Evolutionary conservation across 441 rosid species (phyloP).

Genomic region (Sinapis alba): DNA sequence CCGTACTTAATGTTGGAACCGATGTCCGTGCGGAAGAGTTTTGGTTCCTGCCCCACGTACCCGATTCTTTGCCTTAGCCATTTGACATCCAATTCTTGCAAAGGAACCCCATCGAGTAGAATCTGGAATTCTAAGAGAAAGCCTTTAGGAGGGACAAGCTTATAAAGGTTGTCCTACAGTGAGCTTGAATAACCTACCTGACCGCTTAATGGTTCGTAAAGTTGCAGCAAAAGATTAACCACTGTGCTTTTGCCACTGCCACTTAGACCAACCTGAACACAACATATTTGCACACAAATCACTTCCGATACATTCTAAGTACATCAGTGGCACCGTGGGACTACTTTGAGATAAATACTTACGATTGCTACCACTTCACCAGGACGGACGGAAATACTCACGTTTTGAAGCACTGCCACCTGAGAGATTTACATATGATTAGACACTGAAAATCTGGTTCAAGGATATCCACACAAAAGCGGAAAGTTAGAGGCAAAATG

Average conservation of each 20-base stretch:
- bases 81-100: conserved; percentile 76
- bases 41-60: conserved; percentile 97
- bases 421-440: conserved; percentile 38
- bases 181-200: conserved; percentile 58
- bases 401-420: conserved; percentile 72
- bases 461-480: conserved; percentile 9
- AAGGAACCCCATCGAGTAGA: conserved; percentile 77
- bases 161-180: not conserved
- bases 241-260: conserved; percentile 98
- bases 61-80: conserved; percentile 91
- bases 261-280: conserved; percentile 88
- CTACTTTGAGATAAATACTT: conserved; percentile 35
- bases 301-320: conserved; percentile 5
- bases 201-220: conserved; percentile 83
- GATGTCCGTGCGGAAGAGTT: conserved; percentile 88
- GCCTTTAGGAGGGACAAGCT: conserved; percentile 5
- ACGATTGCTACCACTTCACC: conserved; percentile 93
- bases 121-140: conserved; percentile 50
- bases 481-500: conserved; percentile 7
- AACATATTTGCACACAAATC: conserved; percentile 23
- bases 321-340: conserved; percentile 15
- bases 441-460: not conserved
- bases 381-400: conserved; percentile 65
- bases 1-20: conserved; percentile 90
- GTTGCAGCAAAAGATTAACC: conserved; percentile 85